Conservation (phyloP, 352 stramenopile genomes). For the Globisporangium apiculatum region DNA sequence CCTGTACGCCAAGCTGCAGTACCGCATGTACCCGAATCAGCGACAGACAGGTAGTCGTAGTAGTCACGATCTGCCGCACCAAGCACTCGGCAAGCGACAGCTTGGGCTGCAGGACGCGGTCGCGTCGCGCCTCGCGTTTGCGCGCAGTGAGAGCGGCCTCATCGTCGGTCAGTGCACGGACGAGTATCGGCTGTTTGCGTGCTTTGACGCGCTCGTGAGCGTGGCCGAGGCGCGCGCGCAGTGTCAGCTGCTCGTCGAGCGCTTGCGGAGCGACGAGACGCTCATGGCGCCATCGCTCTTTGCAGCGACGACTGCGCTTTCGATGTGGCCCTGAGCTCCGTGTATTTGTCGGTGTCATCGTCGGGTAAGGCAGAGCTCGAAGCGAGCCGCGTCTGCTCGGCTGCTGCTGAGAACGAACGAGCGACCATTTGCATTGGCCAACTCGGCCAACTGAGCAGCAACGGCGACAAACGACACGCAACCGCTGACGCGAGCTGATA, state of each 20-base stretch:
- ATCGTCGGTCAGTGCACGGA: conserved; percentile 46
- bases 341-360: too few species aligned
- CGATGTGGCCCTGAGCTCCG: conserved; percentile 6
- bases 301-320: conserved; percentile 1
- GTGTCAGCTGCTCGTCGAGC: conserved; percentile 46
- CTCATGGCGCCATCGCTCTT: conserved; percentile 30
- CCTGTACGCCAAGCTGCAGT: conserved; percentile 50
- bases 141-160: conserved; percentile 34
- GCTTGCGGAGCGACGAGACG: conserved; percentile 42
- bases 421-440: too few species aligned
- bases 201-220: conserved; percentile 41
- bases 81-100: conserved; percentile 47
- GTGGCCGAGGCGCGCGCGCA: conserved; percentile 42
- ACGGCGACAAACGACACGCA: too few species aligned
- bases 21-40: conserved; percentile 34
- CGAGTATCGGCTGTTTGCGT: conserved; percentile 47
- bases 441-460: too few species aligned
- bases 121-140: conserved; percentile 40
- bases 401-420: too few species aligned
- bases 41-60: conserved; percentile 10
- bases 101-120: conserved; percentile 20
- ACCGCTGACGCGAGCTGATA: too few species aligned
- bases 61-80: neutral
- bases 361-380: too few species aligned
- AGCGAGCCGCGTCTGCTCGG: too few species aligned